Evolutionary conservation across 495 filamentous ascomycete genomes (phyloP), one percentile per base, ranked within the genome.

Genomic region (Annulohypoxylon moriforme): DNA sequence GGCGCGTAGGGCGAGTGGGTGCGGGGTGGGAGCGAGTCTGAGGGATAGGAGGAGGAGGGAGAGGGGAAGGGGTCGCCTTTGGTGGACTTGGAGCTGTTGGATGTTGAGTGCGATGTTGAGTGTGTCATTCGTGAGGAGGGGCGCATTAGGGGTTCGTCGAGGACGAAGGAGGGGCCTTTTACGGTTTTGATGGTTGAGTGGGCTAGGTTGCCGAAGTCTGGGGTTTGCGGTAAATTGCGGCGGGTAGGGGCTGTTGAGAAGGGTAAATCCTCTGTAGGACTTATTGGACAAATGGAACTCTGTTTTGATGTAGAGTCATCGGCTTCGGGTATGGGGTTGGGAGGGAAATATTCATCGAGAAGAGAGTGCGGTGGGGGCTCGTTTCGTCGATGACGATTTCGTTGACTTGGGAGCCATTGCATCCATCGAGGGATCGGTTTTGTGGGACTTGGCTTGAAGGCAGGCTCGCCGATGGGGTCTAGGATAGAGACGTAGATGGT

Each of bases 341-440:
- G 69, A 38, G 68, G 68, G 61, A 79, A 76, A 31, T 77, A 68
- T n/a, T 66, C 73, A n/a, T 78, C 76, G 14, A 77, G 66, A 11
- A 77, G 52, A 4, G 77, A 77, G 7, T 25, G 27, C n/a, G 73
- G 78, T 14, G 49, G 64, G 58, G 63, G 18, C 24, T 76, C 61
- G 14, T 47, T 33, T 20, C 14, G 24, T 34, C 36, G 47, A 47
- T 18, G 25, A 24, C 46, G 44, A 5, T 53, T 44, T 25, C 64
- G 63, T 0, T 78, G 73, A 18, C 50, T 78, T 6, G 78, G 76
- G 22, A 80, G 75, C 50, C 80, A 68, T 33, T 68, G 75, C 81
- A 85, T 84, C 81, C 81, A 85, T 22, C 64, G 67, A 6, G 83
- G 82, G n/a, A 85, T 78, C 7, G 81, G 78, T 60, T 85, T 86